These are phyloP conservation scores for Cyclocybe aegerita DNA, from an alignment of 768 basidiomycete genomes.

Conservation along the genomic window DNA sequence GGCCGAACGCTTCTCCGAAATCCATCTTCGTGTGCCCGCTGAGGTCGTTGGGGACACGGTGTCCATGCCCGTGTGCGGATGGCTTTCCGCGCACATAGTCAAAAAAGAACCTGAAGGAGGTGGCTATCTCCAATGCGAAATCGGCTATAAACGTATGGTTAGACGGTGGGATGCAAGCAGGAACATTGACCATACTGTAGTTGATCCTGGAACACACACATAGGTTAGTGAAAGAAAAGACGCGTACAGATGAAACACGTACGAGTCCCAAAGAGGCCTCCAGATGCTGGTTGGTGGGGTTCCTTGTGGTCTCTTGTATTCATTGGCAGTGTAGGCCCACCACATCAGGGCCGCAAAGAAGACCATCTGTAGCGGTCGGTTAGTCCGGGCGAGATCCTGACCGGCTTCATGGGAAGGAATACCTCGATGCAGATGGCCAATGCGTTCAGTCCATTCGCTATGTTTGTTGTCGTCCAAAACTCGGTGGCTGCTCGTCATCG, in stretches of 20 bases:
- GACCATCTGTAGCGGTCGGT: slow-evolving; percentile 61
- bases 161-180: not conserved
- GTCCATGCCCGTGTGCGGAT: slow-evolving; percentile 18
- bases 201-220: slow-evolving; percentile 24
- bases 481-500: slow-evolving; percentile 48
- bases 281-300: slow-evolving; percentile 52
- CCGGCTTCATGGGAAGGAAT: not conserved
- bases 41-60: slow-evolving; percentile 4
- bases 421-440: slow-evolving; percentile 85
- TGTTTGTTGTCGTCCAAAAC: slow-evolving; percentile 84
- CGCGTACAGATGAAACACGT: slow-evolving; percentile 25
- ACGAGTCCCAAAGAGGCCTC: slow-evolving; percentile 74
- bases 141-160: slow-evolving; percentile 10
- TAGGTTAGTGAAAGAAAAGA: slow-evolving; percentile 4
- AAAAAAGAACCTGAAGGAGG: slow-evolving; percentile 63
- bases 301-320: slow-evolving; percentile 54
- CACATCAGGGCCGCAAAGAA: slow-evolving; percentile 75
- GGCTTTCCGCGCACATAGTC: slow-evolving; percentile 33
- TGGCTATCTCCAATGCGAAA: slow-evolving; percentile 50
- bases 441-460: slow-evolving; percentile 81
- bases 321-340: slow-evolving; percentile 77
- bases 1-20: slow-evolving; percentile 41
- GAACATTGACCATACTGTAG: slow-evolving; percentile 17
- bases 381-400: slow-evolving; percentile 6
- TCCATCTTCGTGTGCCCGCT: slow-evolving; percentile 18